These are phyloP conservation scores for Bimuria novae-zelandiae DNA, from an alignment of 2,329 filamentous ascomycete species.

Conservation along the genomic window DNA sequence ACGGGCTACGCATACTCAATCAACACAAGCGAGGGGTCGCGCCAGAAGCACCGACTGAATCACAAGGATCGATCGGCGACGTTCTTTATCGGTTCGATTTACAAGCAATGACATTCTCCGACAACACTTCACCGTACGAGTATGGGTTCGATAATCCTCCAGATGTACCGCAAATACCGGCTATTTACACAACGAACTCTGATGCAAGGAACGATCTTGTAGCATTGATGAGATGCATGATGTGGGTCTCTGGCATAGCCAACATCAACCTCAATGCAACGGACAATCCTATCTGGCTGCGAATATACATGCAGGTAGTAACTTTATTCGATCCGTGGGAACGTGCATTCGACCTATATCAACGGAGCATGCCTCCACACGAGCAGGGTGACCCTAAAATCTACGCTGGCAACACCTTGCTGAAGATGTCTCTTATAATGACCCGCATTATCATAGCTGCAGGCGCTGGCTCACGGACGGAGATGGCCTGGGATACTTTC, in stretches of 20 bases:
- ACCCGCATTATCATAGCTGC: slow-evolving; percentile 25
- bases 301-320: slow-evolving; percentile 23
- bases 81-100: slow-evolving; percentile 36
- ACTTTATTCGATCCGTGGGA: slow-evolving; percentile 26
- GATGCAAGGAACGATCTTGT: slow-evolving; percentile 32
- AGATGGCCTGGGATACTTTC: slow-evolving; percentile 31
- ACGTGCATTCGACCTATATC: slow-evolving; percentile 24
- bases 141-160: slow-evolving; percentile 27
- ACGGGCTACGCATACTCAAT: slow-evolving; percentile 31
- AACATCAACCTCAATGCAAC: slow-evolving; percentile 25
- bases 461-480: slow-evolving; percentile 20
- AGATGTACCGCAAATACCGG: slow-evolving; percentile 24
- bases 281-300: slow-evolving; percentile 26
- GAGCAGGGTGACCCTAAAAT: slow-evolving; percentile 28
- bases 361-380: slow-evolving; percentile 18
- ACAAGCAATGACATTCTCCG: slow-evolving; percentile 40
- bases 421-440: slow-evolving; percentile 31
- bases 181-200: slow-evolving; percentile 23
- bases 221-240: slow-evolving; percentile 29
- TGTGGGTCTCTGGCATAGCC: slow-evolving; percentile 32
- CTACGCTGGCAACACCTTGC: slow-evolving; percentile 29
- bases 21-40: slow-evolving; percentile 20
- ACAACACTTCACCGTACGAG: slow-evolving; percentile 31
- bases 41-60: not conserved
- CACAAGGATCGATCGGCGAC: slow-evolving; percentile 25